Evolutionary conservation across 345 rosid genomes (phyloP), one percentile per base, ranked within the genome.

Genomic region (Brassica nigra): DNA sequence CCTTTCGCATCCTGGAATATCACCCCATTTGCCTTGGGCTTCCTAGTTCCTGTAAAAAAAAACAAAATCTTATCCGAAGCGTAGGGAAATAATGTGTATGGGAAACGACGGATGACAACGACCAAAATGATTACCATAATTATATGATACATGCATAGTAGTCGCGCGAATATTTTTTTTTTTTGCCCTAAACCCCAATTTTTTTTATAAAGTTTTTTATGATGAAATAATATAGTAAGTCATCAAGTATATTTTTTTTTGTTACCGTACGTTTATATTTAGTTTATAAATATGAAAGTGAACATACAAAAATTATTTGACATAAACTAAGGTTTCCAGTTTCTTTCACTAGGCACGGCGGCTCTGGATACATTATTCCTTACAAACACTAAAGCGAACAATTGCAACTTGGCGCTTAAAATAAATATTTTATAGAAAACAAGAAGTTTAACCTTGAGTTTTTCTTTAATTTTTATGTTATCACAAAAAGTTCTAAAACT

Each of bases 21-120:
- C 78, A 92, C 97, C 5, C 97, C 93, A 47, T 84, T 71, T 3
- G 95, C 98, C 68, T 79, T 88, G 5, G 91, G 88, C 12, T 64
- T 88, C 33, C 28, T 65, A 11, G 34, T 70, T 6, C 36, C 84
- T 85, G 72, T 59, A 8, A 63, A 4, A 9, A 18, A 16, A 9
- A 42, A 8, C 0, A 10, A 2, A 42, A 42, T 5, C 27, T 39
- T 39, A 42, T 42, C 34, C 16, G 9, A 12, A 23, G 14, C 47
- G 28, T 63, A 29, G 49, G 14, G 34, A 33, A 34, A 34, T 15
- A 65, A 65, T 65, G 28, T 34, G 44, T 64, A 16, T 64, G 47
- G 44, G 33, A 12, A 63, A 30, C 23, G 5, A 31, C 5, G 23
- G 11, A 15, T 64, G 68, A 33, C 28, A 15, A 34, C 47, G 44